Evolutionary conservation across 495 filamentous ascomycete genomes (phyloP).

Genomic region (Xylaria longipes): DNA sequence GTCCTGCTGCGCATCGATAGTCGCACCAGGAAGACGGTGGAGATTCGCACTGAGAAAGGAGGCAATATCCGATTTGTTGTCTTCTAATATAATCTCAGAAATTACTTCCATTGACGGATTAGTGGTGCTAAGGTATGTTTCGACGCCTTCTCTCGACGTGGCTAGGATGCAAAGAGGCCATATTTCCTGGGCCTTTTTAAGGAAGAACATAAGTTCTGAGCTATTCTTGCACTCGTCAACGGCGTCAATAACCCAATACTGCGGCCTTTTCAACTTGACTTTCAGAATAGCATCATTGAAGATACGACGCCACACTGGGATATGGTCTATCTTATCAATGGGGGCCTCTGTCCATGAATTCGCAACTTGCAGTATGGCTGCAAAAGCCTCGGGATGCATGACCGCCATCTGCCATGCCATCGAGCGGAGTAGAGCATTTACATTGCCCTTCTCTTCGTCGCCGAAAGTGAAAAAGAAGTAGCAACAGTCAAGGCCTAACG

Average conservation of each 20-base stretch:
- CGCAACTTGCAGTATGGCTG: conserved; percentile 18
- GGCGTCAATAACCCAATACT: conserved; percentile 41
- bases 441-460: background rate
- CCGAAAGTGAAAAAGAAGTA: conserved; percentile 37
- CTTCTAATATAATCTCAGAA: conserved; percentile 27
- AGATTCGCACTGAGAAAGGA: conserved; percentile 2
- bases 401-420: conserved; percentile 42
- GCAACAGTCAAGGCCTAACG: conserved; percentile 29
- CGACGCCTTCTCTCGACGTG: conserved; percentile 24
- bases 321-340: conserved; percentile 32
- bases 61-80: conserved; percentile 14
- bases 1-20: conserved; percentile 24
- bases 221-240: conserved; percentile 30
- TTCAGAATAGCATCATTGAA: conserved; percentile 32
- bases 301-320: conserved; percentile 32
- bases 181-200: conserved; percentile 23
- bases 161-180: conserved; percentile 28
- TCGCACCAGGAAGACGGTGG: conserved; percentile 18
- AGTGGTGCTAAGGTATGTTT: background rate
- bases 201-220: conserved; percentile 17
- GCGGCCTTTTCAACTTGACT: background rate
- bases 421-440: conserved; percentile 30
- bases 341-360: conserved; percentile 4
- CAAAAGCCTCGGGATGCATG: conserved; percentile 25
- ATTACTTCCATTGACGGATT: conserved; percentile 27